phyloP scores from a whole-genome alignment of 2,329 filamentous ascomycete genomes.

The Exophiala sideris region DNA sequence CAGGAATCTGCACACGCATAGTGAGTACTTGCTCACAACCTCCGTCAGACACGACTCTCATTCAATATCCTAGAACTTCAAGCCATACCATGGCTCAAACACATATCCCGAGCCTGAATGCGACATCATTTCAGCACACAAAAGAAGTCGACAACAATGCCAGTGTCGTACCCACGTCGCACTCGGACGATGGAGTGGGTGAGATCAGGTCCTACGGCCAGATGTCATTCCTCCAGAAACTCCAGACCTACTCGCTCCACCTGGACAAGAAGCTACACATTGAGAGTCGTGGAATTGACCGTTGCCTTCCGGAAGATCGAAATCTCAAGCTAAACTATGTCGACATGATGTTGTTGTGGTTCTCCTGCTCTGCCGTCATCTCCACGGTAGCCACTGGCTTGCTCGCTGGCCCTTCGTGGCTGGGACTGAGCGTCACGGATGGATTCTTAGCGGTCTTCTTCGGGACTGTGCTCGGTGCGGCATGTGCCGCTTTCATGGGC shows the following conservation, averaged over 20 bases:
- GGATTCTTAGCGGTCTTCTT: slow-evolving; percentile 9
- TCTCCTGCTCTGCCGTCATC: slow-evolving; percentile 8
- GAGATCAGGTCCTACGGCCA: neutral
- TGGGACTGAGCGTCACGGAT: slow-evolving; percentile 5
- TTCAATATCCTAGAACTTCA: too few relatives aligned
- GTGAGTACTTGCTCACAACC: too few relatives aligned
- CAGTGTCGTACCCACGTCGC: neutral
- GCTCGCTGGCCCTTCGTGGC: slow-evolving; percentile 8
- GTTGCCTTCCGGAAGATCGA: slow-evolving; percentile 1
- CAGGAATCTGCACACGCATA: too few relatives aligned
- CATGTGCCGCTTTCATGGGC: slow-evolving; percentile 9
- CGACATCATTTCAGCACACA: neutral
- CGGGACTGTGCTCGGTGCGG: slow-evolving; percentile 2
- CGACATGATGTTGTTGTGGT: slow-evolving; percentile 16
- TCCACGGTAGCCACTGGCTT: slow-evolving; percentile 6
- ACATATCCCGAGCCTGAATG: too few relatives aligned
- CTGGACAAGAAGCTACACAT: slow-evolving; percentile 11
- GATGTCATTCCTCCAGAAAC: neutral
- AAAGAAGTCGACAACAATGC: neutral
- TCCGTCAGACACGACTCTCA: too few relatives aligned
- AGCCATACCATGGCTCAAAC: too few relatives aligned
- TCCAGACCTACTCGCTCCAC: slow-evolving; percentile 1
- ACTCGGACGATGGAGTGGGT: neutral
- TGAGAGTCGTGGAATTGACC: slow-evolving; percentile 14
- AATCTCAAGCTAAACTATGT: slow-evolving; percentile 5